These are phyloP conservation scores for Vachellia collinsii DNA, from an alignment of 306 rosid genomes.

Conservation along the genomic window DNA sequence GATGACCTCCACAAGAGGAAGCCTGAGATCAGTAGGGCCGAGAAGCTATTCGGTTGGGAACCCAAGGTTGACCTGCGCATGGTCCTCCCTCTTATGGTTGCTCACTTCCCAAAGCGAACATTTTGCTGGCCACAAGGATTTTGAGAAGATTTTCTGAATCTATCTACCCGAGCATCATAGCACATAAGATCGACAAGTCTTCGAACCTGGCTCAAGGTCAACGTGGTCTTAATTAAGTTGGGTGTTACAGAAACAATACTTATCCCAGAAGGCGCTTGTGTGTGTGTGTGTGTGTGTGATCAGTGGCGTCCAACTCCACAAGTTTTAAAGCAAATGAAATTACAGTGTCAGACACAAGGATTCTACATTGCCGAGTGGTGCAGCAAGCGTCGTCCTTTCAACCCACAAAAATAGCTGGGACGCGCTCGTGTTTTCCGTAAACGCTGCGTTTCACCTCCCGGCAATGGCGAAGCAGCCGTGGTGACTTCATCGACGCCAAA, in stretches of 20 bases:
- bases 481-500: slow-evolving; percentile 26
- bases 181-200: neutral
- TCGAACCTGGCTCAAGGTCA: neutral
- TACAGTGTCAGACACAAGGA: neutral
- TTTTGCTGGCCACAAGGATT: slow-evolving; percentile 23
- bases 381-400: slow-evolving; percentile 46
- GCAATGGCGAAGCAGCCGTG: neutral
- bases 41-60: too few relatives aligned
- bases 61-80: slow-evolving; percentile 16
- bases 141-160: too few relatives aligned
- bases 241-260: neutral
- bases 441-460: slow-evolving; percentile 1
- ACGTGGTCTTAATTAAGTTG: neutral
- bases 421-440: slow-evolving; percentile 1
- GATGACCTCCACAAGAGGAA: slow-evolving; percentile 73
- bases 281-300: neutral
- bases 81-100: slow-evolving; percentile 78
- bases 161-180: slow-evolving; percentile 34
- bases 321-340: neutral
- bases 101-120: slow-evolving; percentile 67
- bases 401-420: slow-evolving; percentile 53
- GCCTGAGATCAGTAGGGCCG: too few relatives aligned
- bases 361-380: slow-evolving; percentile 51
- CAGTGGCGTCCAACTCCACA: neutral
- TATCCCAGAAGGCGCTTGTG: neutral